A percentile compares a stretch with the other conserved stretches of the same genome.
Evolutionary conservation across 495 filamentous ascomycete genomes (phyloP).

Genomic region (Margaritispora aquatica): DNA sequence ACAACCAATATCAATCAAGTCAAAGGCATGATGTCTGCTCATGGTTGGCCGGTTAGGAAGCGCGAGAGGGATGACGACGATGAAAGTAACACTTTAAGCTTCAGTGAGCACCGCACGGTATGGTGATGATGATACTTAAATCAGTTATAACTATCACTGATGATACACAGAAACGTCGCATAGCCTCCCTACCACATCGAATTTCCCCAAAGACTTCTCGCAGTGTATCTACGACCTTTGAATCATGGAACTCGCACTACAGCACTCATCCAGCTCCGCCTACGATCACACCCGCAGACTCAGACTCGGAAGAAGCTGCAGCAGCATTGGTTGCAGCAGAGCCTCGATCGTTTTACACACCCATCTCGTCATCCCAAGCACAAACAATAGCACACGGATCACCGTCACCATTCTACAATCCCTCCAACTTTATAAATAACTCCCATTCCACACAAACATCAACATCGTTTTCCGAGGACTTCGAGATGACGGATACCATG

Average conservation of each 20-base stretch:
- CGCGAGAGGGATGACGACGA: constrained; percentile 19
- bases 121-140: neutral
- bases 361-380: constrained; percentile 19
- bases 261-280: constrained; percentile 21
- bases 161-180: constrained; percentile 20
- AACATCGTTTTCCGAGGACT: constrained; percentile 19
- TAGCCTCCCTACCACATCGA: constrained; percentile 22
- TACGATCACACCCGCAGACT: constrained; percentile 25
- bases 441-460: constrained; percentile 17
- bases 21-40: constrained; percentile 17
- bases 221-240: constrained; percentile 4
- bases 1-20: neutral
- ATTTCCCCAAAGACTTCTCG: constrained; percentile 13
- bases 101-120: constrained; percentile 23
- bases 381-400: constrained; percentile 7
- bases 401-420: constrained; percentile 12
- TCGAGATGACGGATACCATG: constrained; percentile 22
- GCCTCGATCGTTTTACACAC: constrained; percentile 20
- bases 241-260: constrained; percentile 10
- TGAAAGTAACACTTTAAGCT: constrained; percentile 10
- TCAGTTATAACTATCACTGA: neutral
- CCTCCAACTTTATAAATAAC: neutral
- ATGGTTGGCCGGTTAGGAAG: constrained; percentile 16
- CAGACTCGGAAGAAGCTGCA: constrained; percentile 20
- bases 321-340: constrained; percentile 9